Conservation (phyloP, 2,329 filamentous ascomycete species). For the Hirsutella rhossiliensis region DNA sequence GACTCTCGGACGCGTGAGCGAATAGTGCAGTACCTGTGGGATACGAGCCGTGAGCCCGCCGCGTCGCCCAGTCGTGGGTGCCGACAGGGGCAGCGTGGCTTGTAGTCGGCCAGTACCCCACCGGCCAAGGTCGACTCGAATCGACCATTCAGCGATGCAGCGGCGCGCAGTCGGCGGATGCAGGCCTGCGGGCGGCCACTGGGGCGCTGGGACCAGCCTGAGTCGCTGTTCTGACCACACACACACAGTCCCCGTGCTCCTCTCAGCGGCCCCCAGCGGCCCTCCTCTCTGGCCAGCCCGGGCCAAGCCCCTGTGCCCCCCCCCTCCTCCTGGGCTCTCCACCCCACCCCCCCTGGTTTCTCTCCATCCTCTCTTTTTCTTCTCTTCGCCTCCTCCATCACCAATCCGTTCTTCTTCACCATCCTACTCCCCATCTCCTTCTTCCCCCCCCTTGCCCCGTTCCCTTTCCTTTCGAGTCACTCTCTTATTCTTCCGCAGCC, state of each 20-base stretch:
- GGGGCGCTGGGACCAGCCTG: not conserved
- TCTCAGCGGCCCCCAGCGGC: not conserved
- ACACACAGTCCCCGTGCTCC: not conserved
- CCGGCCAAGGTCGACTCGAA: not conserved
- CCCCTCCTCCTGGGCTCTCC: slow-evolving; percentile 44
- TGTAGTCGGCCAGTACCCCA: not conserved
- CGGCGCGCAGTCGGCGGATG: not conserved
- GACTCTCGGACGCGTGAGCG: too few species aligned
- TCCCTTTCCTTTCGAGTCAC: slow-evolving; percentile 37
- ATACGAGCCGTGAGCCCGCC: not conserved
- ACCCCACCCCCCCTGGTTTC: slow-evolving; percentile 18
- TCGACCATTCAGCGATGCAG: slow-evolving; percentile 1
- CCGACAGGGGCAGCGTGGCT: not conserved
- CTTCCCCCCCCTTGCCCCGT: slow-evolving; percentile 22
- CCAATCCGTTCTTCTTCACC: slow-evolving; percentile 5
- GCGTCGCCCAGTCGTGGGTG: not conserved
- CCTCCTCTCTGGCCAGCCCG: not conserved
- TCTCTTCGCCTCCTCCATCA: slow-evolving; percentile 19
- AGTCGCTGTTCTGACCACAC: not conserved
- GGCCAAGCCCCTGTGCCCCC: slow-evolving; percentile 11
- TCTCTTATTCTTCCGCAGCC: slow-evolving; percentile 32
- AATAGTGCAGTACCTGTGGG: not conserved
- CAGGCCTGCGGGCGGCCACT: not conserved
- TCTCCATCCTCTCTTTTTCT: slow-evolving; percentile 20
- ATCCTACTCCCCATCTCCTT: slow-evolving; percentile 10